Evolutionary conservation across 2,329 filamentous ascomycete genomes (phyloP), one percentile per base, ranked within the genome.

Genomic region (Anisogramma anomala): DNA sequence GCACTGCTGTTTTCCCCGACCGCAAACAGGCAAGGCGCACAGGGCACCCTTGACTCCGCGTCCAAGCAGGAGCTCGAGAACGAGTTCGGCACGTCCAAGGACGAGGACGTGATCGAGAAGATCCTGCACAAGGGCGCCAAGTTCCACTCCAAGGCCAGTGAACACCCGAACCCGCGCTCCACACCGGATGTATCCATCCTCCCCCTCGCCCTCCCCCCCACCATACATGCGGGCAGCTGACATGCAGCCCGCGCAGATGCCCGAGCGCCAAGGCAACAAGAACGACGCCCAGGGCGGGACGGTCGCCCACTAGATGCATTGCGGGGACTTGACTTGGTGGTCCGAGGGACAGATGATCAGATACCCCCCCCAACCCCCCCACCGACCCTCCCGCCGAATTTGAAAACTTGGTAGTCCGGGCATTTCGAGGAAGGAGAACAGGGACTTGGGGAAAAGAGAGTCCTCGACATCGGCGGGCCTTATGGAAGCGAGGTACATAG

Each of bases 71-170:
- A 70, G 34, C 71, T 98, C 4, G 80, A 91, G 56, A 82, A 79
- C 51, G 88, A 96, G 66, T 98, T 98, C 53, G 86, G 84, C 52
- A 89, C 85, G 11, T 65, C 71, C 52, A 70, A 79, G 41, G 80
- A 86, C 18, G 88, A 95, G 6, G 83, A 89, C 0, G 79, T 82
- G 45, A 81, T 96, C 56, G 76, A 76, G 64, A 68, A 77, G 64
- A 94, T 98, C 49, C 67, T 96, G 31, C 73, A 85, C 65, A 75
- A 76, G 58, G 89, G 89, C 17, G 68, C 68, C 13, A 59, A 81
- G 41, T 81, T 91, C 63, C 72, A 76, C 54, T 50, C 63, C 14
- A 64, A 72, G 62, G 72, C 75, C 51, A 58, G 62, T 53, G 22
- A 17, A 13, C 19, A 6, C 2, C 17, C 17, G n/a, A n/a, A n/a